Evolutionary conservation across 2,329 filamentous ascomycete genomes (phyloP), one percentile per base, ranked within the genome.

Genomic region (Aspergillus aculeatus): DNA sequence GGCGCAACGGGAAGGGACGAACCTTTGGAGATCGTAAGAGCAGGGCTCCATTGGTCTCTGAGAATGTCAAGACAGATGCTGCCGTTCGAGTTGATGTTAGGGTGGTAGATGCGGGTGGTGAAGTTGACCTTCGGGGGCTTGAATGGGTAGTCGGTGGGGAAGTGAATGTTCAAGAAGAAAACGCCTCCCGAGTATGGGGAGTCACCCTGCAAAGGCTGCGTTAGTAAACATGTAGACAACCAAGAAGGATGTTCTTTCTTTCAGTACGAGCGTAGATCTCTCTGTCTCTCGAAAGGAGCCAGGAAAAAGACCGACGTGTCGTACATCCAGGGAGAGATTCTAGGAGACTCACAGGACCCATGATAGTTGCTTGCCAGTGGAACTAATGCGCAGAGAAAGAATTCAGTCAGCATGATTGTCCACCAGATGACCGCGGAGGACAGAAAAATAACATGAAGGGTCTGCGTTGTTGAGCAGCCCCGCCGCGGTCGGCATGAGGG

Each of bases 81-180:
- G 80, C 95, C 95, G 80, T 98, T 98, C 69, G 92, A 96, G 88
- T 99, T 99, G 92, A 99, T 99, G 83, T 99, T 99, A 73, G 95
- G 95, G 83, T 99, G 95, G 80, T 99, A 99, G 84, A 99, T 98
- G 77, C 94, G 90, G 67, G 95, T 99, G 72, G 92, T 98, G 86
- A 99, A 99, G 89, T 97, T 97, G 81, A 99, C 93, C 87, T 99
- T 99, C 71, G 95, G 95, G 65, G 95, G 95, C 89, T 99, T 99
- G 86, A 99, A 99, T 47, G 95, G 95, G 82, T 99, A 99, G 85
- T 99, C 95, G 85, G 95, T 99, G 69, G 95, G 95, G 85, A 99
- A 98, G 82, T 97, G 92, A 76, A 99, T 99, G 70, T 90, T 89
- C 68, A 99, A 87, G 88, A 99, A 99, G 86, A 99, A 99, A 71